phyloP scores from a whole-genome alignment of 2,329 filamentous ascomycete genomes.

The Trichoderma guizhouense region DNA sequence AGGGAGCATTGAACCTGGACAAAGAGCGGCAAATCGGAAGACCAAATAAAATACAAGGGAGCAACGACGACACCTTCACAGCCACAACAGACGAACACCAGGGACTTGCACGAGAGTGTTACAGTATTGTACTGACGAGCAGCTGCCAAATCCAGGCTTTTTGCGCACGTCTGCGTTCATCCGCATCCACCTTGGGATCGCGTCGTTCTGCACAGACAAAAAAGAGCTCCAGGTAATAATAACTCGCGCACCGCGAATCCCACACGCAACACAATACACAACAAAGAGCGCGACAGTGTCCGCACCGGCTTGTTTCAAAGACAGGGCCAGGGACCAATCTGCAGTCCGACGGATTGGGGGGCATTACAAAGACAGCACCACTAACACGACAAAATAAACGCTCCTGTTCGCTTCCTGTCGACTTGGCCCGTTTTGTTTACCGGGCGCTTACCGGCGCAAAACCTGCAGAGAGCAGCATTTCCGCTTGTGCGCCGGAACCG shows the following conservation, averaged over 20 bases:
- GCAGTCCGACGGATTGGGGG: background rate
- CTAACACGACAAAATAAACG: background rate
- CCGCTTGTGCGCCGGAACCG: constrained; percentile 20
- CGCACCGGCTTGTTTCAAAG: background rate
- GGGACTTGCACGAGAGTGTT: background rate
- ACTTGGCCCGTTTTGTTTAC: background rate
- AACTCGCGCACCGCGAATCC: background rate
- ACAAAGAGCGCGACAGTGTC: background rate
- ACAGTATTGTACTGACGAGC: background rate
- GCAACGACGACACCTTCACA: background rate
- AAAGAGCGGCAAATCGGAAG: background rate
- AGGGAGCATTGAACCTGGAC: background rate
- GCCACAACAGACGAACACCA: background rate
- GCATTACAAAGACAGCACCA: background rate
- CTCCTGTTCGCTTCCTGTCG: background rate
- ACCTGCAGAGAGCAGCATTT: background rate
- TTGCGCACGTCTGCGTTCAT: background rate
- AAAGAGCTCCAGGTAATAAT: background rate
- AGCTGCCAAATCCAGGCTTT: background rate
- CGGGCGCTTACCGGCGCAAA: constrained; percentile 12
- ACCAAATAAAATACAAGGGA: background rate
- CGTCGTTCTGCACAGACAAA: background rate
- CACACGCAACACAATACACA: background rate
- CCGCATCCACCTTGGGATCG: background rate
- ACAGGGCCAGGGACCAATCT: background rate